A percentile compares a stretch with the other conserved stretches of the same genome.
phyloP scores from a whole-genome alignment of 2,329 filamentous ascomycete genomes.

The Chalara sp. region DNA sequence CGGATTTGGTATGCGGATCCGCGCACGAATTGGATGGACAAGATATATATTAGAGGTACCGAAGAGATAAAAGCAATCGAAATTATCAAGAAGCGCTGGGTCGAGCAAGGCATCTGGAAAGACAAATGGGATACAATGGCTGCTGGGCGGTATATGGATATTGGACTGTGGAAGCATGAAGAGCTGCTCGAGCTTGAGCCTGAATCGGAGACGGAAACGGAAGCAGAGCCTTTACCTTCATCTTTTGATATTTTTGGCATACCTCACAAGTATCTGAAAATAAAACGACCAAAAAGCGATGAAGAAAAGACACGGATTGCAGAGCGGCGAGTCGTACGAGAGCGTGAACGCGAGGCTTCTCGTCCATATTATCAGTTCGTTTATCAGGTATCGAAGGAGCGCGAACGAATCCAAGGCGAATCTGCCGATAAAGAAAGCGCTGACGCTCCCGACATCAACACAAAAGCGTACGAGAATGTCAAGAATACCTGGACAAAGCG shows the following conservation, averaged over 20 bases:
- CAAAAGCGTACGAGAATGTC: conserved; percentile 23
- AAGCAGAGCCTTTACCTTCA: conserved; percentile 5
- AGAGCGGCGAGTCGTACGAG: conserved; percentile 9
- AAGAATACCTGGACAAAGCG: conserved; percentile 24
- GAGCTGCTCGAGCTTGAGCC: conserved; percentile 8
- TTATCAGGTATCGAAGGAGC: conserved; percentile 20
- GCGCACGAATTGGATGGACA: conserved; percentile 4
- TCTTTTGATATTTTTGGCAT: conserved; percentile 2
- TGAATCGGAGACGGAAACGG: conserved; percentile 4
- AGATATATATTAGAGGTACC: neutral
- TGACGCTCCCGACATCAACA: conserved; percentile 20
- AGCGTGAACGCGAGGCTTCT: conserved; percentile 17
- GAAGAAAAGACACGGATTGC: conserved; percentile 6
- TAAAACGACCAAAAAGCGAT: conserved; percentile 6
- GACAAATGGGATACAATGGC: conserved; percentile 5
- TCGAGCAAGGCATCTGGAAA: conserved; percentile 22
- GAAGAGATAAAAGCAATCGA: conserved; percentile 7
- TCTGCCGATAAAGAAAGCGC: conserved; percentile 12
- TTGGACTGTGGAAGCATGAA: conserved; percentile 12
- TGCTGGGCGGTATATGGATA: neutral
- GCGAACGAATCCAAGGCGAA: conserved; percentile 22
- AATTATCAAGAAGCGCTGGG: conserved; percentile 20
- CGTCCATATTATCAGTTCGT: conserved; percentile 24
- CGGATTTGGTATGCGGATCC: conserved; percentile 8
- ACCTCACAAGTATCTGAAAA: conserved; percentile 4